These are phyloP conservation scores for Brasenia schreberi DNA, from an alignment of 164 flowering plant genomes.

Conservation along the genomic window DNA sequence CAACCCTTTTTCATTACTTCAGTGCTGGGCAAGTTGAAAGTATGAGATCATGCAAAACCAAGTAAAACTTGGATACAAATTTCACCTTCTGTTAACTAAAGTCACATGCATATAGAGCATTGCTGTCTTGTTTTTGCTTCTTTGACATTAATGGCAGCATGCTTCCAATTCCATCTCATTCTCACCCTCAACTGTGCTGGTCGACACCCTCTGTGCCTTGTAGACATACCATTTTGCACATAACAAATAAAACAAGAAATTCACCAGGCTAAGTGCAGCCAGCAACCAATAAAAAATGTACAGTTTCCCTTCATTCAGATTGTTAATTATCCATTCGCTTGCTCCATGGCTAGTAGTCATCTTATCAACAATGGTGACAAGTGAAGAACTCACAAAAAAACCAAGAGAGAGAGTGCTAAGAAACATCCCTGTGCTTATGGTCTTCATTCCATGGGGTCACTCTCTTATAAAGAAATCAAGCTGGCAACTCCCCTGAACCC, in stretches of 20 bases:
- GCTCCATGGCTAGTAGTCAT: conserved; percentile 10
- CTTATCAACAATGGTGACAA: conserved; percentile 56
- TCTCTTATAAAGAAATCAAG: conserved; percentile 95
- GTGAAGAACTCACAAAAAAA: conserved; percentile 75
- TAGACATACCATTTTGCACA: conserved; percentile 58
- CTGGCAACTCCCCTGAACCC: conserved; percentile 88
- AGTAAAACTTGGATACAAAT: background rate
- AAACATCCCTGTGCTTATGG: conserved; percentile 98
- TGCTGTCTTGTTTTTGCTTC: background rate
- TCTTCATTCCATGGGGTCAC: conserved; percentile 92
- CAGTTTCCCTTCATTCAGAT: conserved; percentile 59
- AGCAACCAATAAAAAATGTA: conserved; percentile 71
- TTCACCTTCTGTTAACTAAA: background rate
- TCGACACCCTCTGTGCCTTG: conserved; percentile 47
- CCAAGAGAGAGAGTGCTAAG: conserved; percentile 84
- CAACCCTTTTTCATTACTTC: no score
- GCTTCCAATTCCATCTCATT: conserved; percentile 39
- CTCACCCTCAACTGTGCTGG: conserved; percentile 15
- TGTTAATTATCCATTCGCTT: conserved; percentile 47
- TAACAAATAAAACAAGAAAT: conserved; percentile 29
- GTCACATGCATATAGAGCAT: background rate
- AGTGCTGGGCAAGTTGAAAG: no score
- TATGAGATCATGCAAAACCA: no score
- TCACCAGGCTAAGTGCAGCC: conserved; percentile 41
- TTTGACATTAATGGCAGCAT: conserved; percentile 13